Percentiles rank a stretch among this genome's conserved stretches.
Evolutionary conservation across 2,329 filamentous ascomycete genomes (phyloP).

Genomic region (Coccinonectria pachysandricola): DNA sequence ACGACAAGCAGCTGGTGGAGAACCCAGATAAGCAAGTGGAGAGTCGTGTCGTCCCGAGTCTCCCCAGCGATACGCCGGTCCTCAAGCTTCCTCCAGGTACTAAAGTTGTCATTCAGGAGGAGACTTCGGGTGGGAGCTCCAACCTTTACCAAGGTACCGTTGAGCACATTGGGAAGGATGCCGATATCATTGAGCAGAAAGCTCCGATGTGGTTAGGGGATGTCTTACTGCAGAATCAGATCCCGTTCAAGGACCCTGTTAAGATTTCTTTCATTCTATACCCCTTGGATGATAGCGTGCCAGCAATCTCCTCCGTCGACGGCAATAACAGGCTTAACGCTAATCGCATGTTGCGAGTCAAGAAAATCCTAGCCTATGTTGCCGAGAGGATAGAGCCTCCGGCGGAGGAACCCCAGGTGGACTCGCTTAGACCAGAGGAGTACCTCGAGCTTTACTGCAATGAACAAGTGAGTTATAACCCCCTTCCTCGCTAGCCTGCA

Average conservation of each 20-base stretch:
- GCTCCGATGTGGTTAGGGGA: slow-evolving; percentile 91
- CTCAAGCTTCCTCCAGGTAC: slow-evolving; percentile 60
- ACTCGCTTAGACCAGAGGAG: slow-evolving; percentile 69
- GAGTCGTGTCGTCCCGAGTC: slow-evolving; percentile 56
- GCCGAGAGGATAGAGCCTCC: slow-evolving; percentile 79
- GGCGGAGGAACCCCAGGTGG: slow-evolving; percentile 46
- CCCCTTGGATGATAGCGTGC: slow-evolving; percentile 59
- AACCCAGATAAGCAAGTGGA: slow-evolving; percentile 44
- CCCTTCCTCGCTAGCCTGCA: not conserved
- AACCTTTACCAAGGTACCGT: slow-evolving; percentile 91
- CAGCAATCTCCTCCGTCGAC: slow-evolving; percentile 63
- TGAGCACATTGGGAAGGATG: slow-evolving; percentile 62
- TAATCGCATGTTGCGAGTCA: slow-evolving; percentile 90
- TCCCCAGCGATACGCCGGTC: slow-evolving; percentile 65
- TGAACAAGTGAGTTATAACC: slow-evolving; percentile 57
- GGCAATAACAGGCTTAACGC: slow-evolving; percentile 88
- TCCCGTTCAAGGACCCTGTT: slow-evolving; percentile 79
- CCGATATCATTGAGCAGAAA: slow-evolving; percentile 73
- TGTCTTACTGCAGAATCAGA: slow-evolving; percentile 70
- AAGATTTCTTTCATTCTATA: slow-evolving; percentile 94
- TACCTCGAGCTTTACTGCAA: slow-evolving; percentile 95
- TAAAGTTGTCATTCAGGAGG: slow-evolving; percentile 59
- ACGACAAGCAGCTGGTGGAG: slow-evolving; percentile 56
- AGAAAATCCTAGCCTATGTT: slow-evolving; percentile 88
- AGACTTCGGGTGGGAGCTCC: slow-evolving; percentile 56